Base-by-base conservation (phyloP, 129 eudicot genomes). In the carrot (Daucus carota) region DNA sequence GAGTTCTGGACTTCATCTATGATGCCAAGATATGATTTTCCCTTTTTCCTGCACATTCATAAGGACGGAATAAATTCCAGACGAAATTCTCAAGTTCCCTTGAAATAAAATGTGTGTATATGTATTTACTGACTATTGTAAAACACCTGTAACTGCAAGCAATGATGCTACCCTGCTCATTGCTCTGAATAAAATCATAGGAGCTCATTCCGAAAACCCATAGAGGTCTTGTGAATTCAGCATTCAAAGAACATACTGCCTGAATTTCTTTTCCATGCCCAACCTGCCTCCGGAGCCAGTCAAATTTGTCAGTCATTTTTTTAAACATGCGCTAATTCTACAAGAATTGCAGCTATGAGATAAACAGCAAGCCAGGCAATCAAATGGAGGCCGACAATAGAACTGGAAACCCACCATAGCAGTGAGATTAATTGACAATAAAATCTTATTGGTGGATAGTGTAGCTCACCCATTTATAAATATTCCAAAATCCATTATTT, bases 121-220 rank as follows among this genome's bases (percentile, higher is more conserved):
- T 11, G 40, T n/a, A 10, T 22, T 34, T 0, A 17, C 8, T 60
- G 16, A 29, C 22, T 42, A 9, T 17, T 33, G 24, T 31, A 67
- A 34, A 80, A 17, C 50, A 86, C 90, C 89, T 86, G 84, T 82
- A 89, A 75, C 80, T 84, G 77, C 89, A 89, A 75, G 90, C 94
- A 72, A 89, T 63, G 70, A 84, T 67, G 83, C 76, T 78, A 29
- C 20, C 81, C 38, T 82, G 69, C 41, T 73, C 81, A 38, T 78
- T 42, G n/a, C 70, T 74, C 46, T 62, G 70, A 38, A 82, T 42
- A 38, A 89, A 47, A 70, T 82, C 90, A 73, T 84, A 86, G 17
- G 90, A 89, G 41, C 79, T 82, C 43, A 75, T 84, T 71, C 93
- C 88, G 73, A 84, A 86, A 76, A 80, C 80, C 93, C 90, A 89